Conservation (phyloP, 768 basidiomycete species). For the Lanmaoa rubissima region DNA sequence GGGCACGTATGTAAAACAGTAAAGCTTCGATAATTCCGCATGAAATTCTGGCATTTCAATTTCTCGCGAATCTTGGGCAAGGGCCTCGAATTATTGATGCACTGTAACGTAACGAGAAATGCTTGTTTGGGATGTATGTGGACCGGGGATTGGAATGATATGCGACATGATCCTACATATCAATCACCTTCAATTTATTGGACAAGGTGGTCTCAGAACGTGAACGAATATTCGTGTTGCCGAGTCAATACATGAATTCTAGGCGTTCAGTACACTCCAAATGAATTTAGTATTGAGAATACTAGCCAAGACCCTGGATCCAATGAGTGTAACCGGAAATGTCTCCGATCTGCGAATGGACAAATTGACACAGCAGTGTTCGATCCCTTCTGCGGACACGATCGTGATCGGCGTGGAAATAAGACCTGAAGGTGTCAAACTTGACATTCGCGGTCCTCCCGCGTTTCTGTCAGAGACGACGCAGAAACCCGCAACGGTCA, state of each 20-base stretch:
- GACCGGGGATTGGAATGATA: background rate
- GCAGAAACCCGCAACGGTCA: background rate
- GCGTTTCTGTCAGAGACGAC: background rate
- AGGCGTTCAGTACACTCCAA: background rate
- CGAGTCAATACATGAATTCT: background rate
- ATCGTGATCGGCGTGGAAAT: conserved; percentile 24
- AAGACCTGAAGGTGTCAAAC: background rate
- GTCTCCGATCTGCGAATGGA: conserved; percentile 17
- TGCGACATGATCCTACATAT: background rate
- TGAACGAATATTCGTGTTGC: background rate
- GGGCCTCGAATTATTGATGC: conserved; percentile 3
- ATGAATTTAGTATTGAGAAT: background rate
- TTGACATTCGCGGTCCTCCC: conserved; percentile 1
- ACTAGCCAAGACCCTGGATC: conserved; percentile 1
- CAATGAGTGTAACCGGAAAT: background rate
- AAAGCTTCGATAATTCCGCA: background rate
- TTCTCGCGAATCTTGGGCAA: conserved; percentile 3
- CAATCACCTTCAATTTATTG: background rate
- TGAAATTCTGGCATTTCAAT: background rate
- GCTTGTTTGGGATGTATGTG: background rate
- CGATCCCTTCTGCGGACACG: conserved; percentile 5
- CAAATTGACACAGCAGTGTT: conserved; percentile 5
- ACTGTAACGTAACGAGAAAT: conserved; percentile 17
- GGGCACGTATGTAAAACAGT: background rate
- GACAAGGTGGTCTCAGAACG: background rate